Evolutionary conservation across 2,329 filamentous ascomycete genomes (phyloP), one percentile per base, ranked within the genome.

Genomic region (Epicoccum sorghinum): DNA sequence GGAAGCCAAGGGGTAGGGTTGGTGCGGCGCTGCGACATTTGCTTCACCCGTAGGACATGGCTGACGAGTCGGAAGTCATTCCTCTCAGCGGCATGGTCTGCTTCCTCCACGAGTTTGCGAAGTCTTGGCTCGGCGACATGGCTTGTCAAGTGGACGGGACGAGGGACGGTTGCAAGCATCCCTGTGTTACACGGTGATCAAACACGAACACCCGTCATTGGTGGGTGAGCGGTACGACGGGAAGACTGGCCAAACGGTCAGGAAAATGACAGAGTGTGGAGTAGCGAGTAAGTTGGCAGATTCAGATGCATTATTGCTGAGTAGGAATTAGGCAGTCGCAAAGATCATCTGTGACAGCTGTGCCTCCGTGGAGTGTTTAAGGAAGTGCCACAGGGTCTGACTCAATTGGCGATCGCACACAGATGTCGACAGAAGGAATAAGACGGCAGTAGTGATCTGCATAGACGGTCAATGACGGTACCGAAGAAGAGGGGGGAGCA

Each of bases 361-460:
- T 33, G 27, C 27, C 27, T 29, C 27, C 44, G 41, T 39, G 45
- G 37, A 47, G 46, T 53, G 60, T 43, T 41, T 46, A 58, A 66
- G 41, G 57, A 47, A 39, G 51, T 48, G 57, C 51, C 44, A 62
- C 65, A 68, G 67, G 66, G 67, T 65, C 65, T 64, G 59, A 50
- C 40, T 57, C 49, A 58, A 60, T 53, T 45, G 67, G 57, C 60
- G 66, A 70, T 70, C 67, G 42, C 52, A 27, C 58, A 61, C 61
- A 45, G 37, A 61, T 61, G 24, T 47, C 33, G 61, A 57, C 40
- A 52, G 62, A 59, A 61, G 60, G 55, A 47, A 61, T 52, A 54
- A 33, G 42, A 14, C 24, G 55, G 47, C 46, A 38, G 53, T 52
- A 52, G 55, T 32, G 66, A 69, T 66, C 67, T 61, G 62, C 67